phyloP scores from a whole-genome alignment of 2,329 filamentous ascomycete species.

The Fusarium xylarioides region DNA sequence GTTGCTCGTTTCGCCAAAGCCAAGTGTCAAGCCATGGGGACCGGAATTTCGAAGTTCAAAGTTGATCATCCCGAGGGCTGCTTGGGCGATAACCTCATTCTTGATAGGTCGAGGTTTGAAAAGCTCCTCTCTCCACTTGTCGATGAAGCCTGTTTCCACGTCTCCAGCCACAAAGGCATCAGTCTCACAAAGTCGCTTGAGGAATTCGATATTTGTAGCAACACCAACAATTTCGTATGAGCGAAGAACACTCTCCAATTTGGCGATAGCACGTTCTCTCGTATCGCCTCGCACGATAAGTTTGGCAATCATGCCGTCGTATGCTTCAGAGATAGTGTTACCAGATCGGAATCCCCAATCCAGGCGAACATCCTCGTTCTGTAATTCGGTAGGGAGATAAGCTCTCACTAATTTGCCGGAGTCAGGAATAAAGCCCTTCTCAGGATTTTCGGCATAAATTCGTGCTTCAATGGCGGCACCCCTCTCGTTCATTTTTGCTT shows the following conservation, averaged over 20 bases:
- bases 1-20: constrained; percentile 59
- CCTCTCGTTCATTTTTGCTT: constrained; percentile 74
- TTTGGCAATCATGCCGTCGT: constrained; percentile 99
- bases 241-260: constrained; percentile 80
- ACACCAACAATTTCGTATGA: constrained; percentile 93
- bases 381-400: constrained; percentile 71
- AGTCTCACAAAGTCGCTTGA: constrained; percentile 86
- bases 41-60: constrained; percentile 53
- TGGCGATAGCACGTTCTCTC: constrained; percentile 82
- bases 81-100: constrained; percentile 85
- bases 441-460: constrained; percentile 96
- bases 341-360: constrained; percentile 93
- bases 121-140: constrained; percentile 83
- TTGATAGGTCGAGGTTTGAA: constrained; percentile 71
- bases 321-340: constrained; percentile 91
- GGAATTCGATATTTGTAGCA: constrained; percentile 95
- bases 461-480: constrained; percentile 95
- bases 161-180: constrained; percentile 84
- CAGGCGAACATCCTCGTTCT: constrained; percentile 77
- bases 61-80: constrained; percentile 78
- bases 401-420: constrained; percentile 89
- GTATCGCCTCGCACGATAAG: constrained; percentile 87
- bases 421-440: constrained; percentile 91
- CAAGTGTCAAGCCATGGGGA: constrained; percentile 62
- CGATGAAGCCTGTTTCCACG: constrained; percentile 96